Base-by-base conservation (phyloP, 2,329 filamentous ascomycete genomes). In the Ophiostoma sp. region DNA sequence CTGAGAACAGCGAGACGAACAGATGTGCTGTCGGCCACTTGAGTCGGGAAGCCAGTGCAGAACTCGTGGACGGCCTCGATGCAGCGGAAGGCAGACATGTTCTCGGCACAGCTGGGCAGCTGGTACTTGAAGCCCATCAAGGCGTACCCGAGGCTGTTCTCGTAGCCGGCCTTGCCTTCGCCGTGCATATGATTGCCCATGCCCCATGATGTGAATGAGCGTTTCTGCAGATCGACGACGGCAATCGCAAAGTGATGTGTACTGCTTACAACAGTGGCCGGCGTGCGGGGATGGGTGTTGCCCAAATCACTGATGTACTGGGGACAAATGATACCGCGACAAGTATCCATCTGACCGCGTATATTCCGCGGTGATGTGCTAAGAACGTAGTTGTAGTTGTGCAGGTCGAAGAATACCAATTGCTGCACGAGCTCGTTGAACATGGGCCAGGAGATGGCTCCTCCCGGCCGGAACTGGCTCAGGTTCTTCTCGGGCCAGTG, bases 401-500 rank as follows among this genome's bases (percentile, higher is more conserved):
- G 15, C 11, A 62, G 27, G 2, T 62, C 57, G 17, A 23, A 65
- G 62, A 15, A 11, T n/a, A 39, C 8, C 62, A 36, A n/a, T 7
- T 65, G 62, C 7, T 65, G 62, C 17, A 65, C 33, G 62, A 65
- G 62, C 17, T 65, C 33, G 33, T 65, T n/a, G 35, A 65, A 65
- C 62, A 39, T 36, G 1, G 62, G 62, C 62, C 62, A 39, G 62
- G 8, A 13, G 6, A 65, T n/a, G 20, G 62, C 33, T 1, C 15
- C 35, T 4, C 62, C 62, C 33, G n/a, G 17, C 3, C 62, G 62
- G 62, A 65, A 65, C 60, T 64, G 60, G 13, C 33, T 27, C 33
- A 65, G 11, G 62, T 65, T 36, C 33, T 65, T 65, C 10, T 65
- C 62, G 33, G 62, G 62, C 62, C 62, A 65, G 62, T 65, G 62